Percentiles rank a stretch among this genome's conserved stretches.
Evolutionary conservation across 495 filamentous ascomycete genomes (phyloP).

Genomic region (Penicillium salamii): DNA sequence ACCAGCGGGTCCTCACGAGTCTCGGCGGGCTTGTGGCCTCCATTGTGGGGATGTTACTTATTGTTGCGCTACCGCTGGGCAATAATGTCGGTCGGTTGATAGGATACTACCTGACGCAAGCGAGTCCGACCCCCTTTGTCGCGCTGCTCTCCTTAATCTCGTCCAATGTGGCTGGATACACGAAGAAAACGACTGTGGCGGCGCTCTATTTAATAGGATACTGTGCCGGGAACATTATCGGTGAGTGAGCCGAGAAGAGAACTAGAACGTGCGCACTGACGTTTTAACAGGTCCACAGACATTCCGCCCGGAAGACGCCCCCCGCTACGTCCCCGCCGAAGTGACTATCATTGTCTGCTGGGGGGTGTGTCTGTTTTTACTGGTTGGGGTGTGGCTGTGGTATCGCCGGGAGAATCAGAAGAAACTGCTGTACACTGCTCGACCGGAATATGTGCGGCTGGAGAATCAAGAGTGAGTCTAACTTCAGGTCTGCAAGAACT

Average conservation of each 20-base stretch:
- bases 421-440: conserved; percentile 52
- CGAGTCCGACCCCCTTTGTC: conserved; percentile 50
- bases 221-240: conserved; percentile 49
- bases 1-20: conserved; percentile 53
- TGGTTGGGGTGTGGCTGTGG: conserved; percentile 63
- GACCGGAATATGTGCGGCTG: conserved; percentile 58
- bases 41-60: conserved; percentile 59
- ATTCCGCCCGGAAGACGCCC: conserved; percentile 57
- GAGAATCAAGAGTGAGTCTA: conserved; percentile 61
- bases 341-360: conserved; percentile 67
- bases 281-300: conserved; percentile 47
- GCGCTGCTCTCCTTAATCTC: conserved; percentile 53
- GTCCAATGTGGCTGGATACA: conserved; percentile 69
- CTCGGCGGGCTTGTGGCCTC: conserved; percentile 34
- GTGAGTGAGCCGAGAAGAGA: conserved; percentile 21
- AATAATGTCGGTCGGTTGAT: conserved; percentile 59
- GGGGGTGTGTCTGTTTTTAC: conserved; percentile 50
- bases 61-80: conserved; percentile 58
- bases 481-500: neutral
- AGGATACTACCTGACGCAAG: conserved; percentile 63
- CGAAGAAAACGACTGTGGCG: conserved; percentile 72
- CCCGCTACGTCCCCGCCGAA: conserved; percentile 64
- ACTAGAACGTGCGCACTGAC: neutral
- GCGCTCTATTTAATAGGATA: conserved; percentile 69
- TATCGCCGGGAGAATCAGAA: conserved; percentile 58